A percentile compares a stretch with the other conserved stretches of the same genome.
Evolutionary conservation across 2,329 filamentous ascomycete genomes (phyloP).

Genomic region (Simplicillium sp.): DNA sequence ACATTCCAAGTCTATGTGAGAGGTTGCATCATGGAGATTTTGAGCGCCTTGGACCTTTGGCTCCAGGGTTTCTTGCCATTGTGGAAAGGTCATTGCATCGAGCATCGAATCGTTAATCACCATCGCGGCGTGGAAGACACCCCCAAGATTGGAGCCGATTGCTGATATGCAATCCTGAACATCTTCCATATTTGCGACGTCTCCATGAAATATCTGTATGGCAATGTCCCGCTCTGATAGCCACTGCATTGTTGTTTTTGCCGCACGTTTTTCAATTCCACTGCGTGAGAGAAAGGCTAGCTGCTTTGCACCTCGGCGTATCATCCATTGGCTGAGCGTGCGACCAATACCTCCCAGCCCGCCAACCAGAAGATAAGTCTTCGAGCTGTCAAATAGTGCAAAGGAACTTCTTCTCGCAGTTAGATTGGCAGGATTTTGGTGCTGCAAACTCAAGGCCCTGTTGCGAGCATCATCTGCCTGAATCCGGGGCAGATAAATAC

Average conservation of each 20-base stretch:
- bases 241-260: conserved; percentile 9
- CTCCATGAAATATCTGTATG: conserved; percentile 15
- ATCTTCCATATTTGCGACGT: conserved; percentile 16
- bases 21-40: conserved; percentile 21
- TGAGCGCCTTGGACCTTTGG: conserved; percentile 23
- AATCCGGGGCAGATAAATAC: no score
- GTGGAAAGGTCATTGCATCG: conserved; percentile 14
- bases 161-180: conserved; percentile 13
- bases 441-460: no score
- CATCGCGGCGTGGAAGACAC: conserved; percentile 30
- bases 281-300: conserved; percentile 19
- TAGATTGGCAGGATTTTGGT: no score
- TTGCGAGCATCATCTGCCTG: no score
- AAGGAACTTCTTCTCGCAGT: no score
- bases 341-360: conserved; percentile 17
- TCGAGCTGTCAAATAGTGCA: no score
- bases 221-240: conserved; percentile 8
- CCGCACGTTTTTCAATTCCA: conserved; percentile 10
- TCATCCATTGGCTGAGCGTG: conserved; percentile 14
- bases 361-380: conserved; percentile 17
- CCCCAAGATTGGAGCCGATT: conserved; percentile 19
- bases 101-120: conserved; percentile 16
- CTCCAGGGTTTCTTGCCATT: conserved; percentile 13
- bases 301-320: conserved; percentile 14
- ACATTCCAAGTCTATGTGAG: conserved; percentile 15